Percentiles rank a stretch among this genome's conserved stretches.
These are phyloP conservation scores for Exophiala xenobiotica DNA, from an alignment of 2,329 filamentous ascomycete genomes.

Conservation along the genomic window DNA sequence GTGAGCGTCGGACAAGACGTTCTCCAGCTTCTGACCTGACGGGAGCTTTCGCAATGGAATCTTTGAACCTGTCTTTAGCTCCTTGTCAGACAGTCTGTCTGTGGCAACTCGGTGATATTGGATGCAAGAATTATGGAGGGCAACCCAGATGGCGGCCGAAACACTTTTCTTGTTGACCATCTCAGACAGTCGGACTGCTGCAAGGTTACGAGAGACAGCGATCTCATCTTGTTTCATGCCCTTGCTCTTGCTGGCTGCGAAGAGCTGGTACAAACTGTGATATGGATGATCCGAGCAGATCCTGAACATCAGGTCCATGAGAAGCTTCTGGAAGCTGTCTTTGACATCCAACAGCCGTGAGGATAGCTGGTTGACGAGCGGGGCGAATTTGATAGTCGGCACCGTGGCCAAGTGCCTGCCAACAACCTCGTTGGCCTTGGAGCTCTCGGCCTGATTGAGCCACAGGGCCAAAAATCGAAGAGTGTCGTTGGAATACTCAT, in stretches of 20 bases:
- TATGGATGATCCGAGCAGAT: conserved; percentile 94
- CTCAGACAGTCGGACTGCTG: conserved; percentile 68
- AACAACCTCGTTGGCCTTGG: conserved; percentile 75
- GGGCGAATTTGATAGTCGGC: conserved; percentile 86
- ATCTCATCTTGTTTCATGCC: conserved; percentile 65
- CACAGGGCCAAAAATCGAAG: conserved; percentile 91
- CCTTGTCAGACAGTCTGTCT: conserved; percentile 53
- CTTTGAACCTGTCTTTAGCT: conserved; percentile 67
- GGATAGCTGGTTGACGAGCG: conserved; percentile 91
- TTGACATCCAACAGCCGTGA: conserved; percentile 78
- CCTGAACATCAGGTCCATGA: conserved; percentile 71
- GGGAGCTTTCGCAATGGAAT: conserved; percentile 62
- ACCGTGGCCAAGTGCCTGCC: conserved; percentile 68
- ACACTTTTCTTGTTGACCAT: conserved; percentile 55
- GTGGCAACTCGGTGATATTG: conserved; percentile 54
- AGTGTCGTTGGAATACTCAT: conserved; percentile 84
- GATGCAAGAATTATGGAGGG: conserved; percentile 72
- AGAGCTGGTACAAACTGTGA: conserved; percentile 96
- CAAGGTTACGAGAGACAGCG: conserved; percentile 69
- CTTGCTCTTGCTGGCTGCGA: conserved; percentile 72
- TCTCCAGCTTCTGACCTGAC: conserved; percentile 63
- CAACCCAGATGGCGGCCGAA: conserved; percentile 62
- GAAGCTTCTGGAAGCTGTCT: conserved; percentile 70
- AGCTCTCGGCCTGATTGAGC: conserved; percentile 80
- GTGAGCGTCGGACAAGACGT: conserved; percentile 54